Evolutionary conservation across 306 rosid species (phyloP).

Genomic region (Argentina anserina): DNA sequence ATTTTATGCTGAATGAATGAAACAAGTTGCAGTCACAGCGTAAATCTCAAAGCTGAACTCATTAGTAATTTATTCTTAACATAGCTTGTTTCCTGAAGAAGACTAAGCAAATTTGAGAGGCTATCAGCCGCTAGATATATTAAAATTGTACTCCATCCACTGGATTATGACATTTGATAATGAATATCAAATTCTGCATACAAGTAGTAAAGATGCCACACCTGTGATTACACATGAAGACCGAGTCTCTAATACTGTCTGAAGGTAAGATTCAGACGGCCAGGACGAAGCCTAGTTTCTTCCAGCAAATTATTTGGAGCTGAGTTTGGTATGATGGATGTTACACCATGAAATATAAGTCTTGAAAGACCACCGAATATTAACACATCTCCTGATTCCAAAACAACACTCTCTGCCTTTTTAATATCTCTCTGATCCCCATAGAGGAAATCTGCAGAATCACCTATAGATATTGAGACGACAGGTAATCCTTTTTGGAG

Average conservation of each 20-base stretch:
- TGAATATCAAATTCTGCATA: slow-evolving; percentile 2
- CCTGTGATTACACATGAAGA: slow-evolving; percentile 2
- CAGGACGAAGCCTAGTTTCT: slow-evolving; percentile 42
- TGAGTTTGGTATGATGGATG: slow-evolving; percentile 45
- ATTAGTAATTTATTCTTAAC: background rate
- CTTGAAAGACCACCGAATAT: slow-evolving; percentile 70
- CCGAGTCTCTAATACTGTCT: slow-evolving; percentile 36
- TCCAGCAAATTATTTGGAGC: slow-evolving; percentile 44
- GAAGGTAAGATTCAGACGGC: slow-evolving; percentile 72
- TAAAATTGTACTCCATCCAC: background rate
- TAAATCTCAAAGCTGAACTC: slow-evolving; percentile 8
- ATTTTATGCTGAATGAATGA: background rate
- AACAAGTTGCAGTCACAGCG: slow-evolving; percentile 14
- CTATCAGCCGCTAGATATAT: background rate
- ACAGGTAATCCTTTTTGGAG: slow-evolving; percentile 54
- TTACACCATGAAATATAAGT: slow-evolving; percentile 63
- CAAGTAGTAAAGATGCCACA: slow-evolving; percentile 5
- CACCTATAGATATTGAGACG: slow-evolving; percentile 62
- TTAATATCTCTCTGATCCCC: slow-evolving; percentile 47
- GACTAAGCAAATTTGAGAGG: background rate
- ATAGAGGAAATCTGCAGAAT: slow-evolving; percentile 70
- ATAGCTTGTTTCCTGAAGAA: background rate
- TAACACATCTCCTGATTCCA: slow-evolving; percentile 70
- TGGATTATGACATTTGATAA: background rate
- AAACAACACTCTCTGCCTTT: slow-evolving; percentile 38